Evolutionary conservation across 352 stramenopile species (phyloP).

Genomic region (Aphanomyces invadans): DNA sequence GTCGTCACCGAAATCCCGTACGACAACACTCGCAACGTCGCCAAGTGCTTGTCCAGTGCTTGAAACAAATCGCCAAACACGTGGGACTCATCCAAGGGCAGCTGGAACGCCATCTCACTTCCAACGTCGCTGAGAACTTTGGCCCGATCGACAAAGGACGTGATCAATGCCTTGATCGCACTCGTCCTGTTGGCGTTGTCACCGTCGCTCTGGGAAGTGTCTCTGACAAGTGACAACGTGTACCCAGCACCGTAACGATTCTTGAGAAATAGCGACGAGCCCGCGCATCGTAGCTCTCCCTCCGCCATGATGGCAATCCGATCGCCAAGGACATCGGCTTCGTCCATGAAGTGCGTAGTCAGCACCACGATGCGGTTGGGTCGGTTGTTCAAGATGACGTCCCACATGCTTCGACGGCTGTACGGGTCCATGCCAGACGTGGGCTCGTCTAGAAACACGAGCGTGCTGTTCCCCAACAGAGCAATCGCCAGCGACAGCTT

Average conservation of each 20-base stretch:
- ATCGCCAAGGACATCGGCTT: slow-evolving; percentile 53
- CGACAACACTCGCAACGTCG: slow-evolving; percentile 33
- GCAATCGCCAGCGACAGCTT: slow-evolving; percentile 94
- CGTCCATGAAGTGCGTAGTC: slow-evolving; percentile 34
- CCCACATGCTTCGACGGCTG: slow-evolving; percentile 25
- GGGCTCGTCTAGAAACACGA: slow-evolving; percentile 89
- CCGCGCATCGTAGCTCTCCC: slow-evolving; percentile 58
- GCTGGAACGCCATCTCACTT: slow-evolving; percentile 57
- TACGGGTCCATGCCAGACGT: slow-evolving; percentile 46
- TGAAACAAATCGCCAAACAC: slow-evolving; percentile 57
- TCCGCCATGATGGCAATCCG: slow-evolving; percentile 45
- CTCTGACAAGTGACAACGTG: slow-evolving; percentile 57
- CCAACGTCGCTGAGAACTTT: slow-evolving; percentile 58
- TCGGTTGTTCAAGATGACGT: slow-evolving; percentile 62
- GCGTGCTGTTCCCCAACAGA: slow-evolving; percentile 89
- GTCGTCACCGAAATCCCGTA: slow-evolving; percentile 88
- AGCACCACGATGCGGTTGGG: slow-evolving; percentile 71
- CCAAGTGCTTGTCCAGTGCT: slow-evolving; percentile 40
- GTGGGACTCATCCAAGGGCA: slow-evolving; percentile 40
- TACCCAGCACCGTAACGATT: slow-evolving; percentile 61
- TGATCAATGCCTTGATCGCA: slow-evolving; percentile 33
- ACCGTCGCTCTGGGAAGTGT: slow-evolving; percentile 23
- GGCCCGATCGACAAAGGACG: slow-evolving; percentile 33
- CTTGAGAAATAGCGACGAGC: slow-evolving; percentile 78
- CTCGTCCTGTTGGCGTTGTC: no score